phyloP scores from a whole-genome alignment of 352 stramenopile genomes.

The Globisporangium abappressorium region DNA sequence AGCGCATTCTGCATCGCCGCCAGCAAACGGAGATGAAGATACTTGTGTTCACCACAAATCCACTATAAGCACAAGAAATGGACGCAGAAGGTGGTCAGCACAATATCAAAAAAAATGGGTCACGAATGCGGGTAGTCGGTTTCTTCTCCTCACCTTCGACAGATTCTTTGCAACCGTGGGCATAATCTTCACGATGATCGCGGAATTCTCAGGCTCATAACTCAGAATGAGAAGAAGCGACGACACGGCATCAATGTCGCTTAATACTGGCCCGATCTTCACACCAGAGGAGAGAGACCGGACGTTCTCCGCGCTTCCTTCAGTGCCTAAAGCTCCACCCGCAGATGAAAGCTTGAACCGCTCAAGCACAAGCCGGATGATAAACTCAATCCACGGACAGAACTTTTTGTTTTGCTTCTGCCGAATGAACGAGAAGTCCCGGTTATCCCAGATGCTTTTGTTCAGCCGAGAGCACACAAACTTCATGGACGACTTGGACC shows the following conservation, averaged over 20 bases:
- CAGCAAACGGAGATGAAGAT: constrained; percentile 6
- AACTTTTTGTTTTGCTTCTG: constrained; percentile 13
- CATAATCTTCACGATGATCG: background rate
- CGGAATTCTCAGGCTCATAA: background rate
- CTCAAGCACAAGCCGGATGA: background rate
- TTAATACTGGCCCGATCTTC: background rate
- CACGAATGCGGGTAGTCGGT: background rate
- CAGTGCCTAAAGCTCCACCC: background rate
- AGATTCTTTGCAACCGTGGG: background rate
- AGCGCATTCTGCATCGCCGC: constrained; percentile 1
- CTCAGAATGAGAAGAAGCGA: constrained; percentile 6
- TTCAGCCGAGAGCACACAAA: constrained; percentile 18
- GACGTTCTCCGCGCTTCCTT: background rate
- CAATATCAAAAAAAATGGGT: background rate
- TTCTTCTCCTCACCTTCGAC: constrained; percentile 1
- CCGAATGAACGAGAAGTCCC: constrained; percentile 9
- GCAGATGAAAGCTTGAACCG: constrained; percentile 8
- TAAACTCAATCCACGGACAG: constrained; percentile 12
- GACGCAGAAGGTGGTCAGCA: background rate
- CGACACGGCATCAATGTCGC: constrained; percentile 7
- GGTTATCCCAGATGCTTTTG: constrained; percentile 20
- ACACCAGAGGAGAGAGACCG: background rate
- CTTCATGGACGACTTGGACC: constrained; percentile 7
- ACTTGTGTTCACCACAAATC: background rate
- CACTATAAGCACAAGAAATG: background rate